Evolutionary conservation across 169 alveolate genomes (phyloP), one percentile per base, ranked within the genome.

Genomic region (Plasmodium gonderi): DNA sequence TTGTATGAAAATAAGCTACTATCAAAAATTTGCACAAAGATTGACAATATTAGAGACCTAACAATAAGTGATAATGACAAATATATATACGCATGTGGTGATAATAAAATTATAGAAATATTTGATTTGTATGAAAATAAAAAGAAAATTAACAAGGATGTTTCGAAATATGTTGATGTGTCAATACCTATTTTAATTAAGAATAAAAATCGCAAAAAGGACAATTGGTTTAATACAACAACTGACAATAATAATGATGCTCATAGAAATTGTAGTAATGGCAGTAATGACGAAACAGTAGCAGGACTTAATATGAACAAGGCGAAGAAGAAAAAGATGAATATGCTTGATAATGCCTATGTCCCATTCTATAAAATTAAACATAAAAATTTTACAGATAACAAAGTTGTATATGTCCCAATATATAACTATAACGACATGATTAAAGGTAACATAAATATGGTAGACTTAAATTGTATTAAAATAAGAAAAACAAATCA

Each of bases 1-100:
- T 90, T 90, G 80, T 77, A 77, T 65, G 90, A 77, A 79, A 90
- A 90, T 49, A 90, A 90, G 29, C 33, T 90, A 33, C 23, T 90
- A 67, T 36, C 94, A 7, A 78, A 90, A 67, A 77, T 90, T 14
- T 69, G 80, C 14, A 90, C 94, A 36, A 42, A 36, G 38, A 90
- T 90, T 64, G 90, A 90, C 51, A 77, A 65, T 42, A 90, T 90
- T n/a, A 77, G 64, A 31, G 94, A 90, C 74, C 29, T 90, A 8
- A 44, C 65, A n/a, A 90, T 90, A 17, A 78, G 94, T 54, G 94
- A 90, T 67, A 78, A 90, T 90, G 94, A 90, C 5, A 90, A 78
- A 40, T 77, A 90, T 44, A 90, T 90, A 64, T 90, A 90, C 72
- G 94, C 90, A 44, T 90, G 94, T 90, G 94, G 94, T 9, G 90